Base-by-base conservation (phyloP, 1,284 basidiomycete genomes). In the Trichosporon sp. region DNA sequence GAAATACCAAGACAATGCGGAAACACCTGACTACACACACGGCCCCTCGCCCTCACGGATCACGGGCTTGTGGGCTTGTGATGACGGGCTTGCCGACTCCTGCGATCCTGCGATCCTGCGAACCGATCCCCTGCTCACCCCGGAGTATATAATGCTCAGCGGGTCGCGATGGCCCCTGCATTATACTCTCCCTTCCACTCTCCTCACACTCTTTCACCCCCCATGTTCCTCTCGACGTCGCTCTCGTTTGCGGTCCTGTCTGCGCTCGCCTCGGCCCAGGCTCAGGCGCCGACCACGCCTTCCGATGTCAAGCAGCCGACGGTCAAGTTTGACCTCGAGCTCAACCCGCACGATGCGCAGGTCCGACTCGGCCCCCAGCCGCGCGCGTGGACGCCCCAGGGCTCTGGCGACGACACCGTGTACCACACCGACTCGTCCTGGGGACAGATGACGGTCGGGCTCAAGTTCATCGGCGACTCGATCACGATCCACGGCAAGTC, bases 401-500 rank as follows among this genome's bases (percentile, higher is more conserved):
- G 49, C 49, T 8, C 4, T 14, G 49, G 49, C 49, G 49, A 54
- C 49, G 49, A 54, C 25, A 8, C 49, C 16, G 27, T 31, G 27
- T 54, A 54, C 49, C 29, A 16, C 3, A 54, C 49, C 8, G 49
- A 54, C 49, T 54, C 49, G 49, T 54, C 49, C 11, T 54, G 49
- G 49, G 49, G 49, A 14, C 49, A 54, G 49, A 54, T 54, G 49
- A 54, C 25, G 16, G 49, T 54, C 25, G 31, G 31, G 14, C 49
- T 54, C 27, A 54, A 54, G 49, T 54, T 54, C 27, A 54, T 54
- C 49, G 49, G 49, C 27, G 49, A 54, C 49, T 6, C 49, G 14
- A 54, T 54, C 49, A 54, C 25, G 49, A 54, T 37, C 32, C 56
- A 56, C 31, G 56, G 56, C 56, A 33, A 56, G 32, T 56, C 56